These are phyloP conservation scores for Talaromyces sp. DNA, from an alignment of 2,329 filamentous ascomycete genomes.

Conservation along the genomic window DNA sequence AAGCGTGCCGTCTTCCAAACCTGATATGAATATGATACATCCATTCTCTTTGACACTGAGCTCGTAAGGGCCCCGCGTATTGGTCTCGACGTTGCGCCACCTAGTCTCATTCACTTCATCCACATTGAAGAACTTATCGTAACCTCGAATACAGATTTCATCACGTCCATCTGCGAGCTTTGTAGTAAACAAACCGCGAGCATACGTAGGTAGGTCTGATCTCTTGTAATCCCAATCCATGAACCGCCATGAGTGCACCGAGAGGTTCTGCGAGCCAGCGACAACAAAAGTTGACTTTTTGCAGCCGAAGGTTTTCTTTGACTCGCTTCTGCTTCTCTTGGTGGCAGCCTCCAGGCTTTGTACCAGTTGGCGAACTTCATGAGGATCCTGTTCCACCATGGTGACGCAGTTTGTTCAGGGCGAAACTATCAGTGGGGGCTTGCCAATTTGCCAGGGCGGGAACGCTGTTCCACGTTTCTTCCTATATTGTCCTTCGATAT, in stretches of 20 bases:
- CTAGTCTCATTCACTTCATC: conserved; percentile 75
- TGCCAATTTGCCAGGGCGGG: neutral
- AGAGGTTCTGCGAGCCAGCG: conserved; percentile 59
- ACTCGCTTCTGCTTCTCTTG: conserved; percentile 47
- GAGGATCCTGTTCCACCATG: conserved; percentile 66
- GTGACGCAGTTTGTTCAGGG: conserved; percentile 19
- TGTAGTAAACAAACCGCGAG: conserved; percentile 90
- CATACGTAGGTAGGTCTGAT: conserved; percentile 79
- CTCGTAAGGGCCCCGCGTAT: conserved; percentile 86
- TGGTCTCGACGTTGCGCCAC: conserved; percentile 72
- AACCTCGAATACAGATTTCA: conserved; percentile 84
- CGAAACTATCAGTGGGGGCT: neutral
- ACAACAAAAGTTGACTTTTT: conserved; percentile 78
- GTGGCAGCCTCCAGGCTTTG: conserved; percentile 55
- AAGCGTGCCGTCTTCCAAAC: conserved; percentile 80
- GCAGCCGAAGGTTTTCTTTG: conserved; percentile 63
- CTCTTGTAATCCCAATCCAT: conserved; percentile 97
- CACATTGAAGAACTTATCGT: conserved; percentile 99
- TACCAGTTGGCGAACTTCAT: conserved; percentile 64
- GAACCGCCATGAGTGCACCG: conserved; percentile 87
- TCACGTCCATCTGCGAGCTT: conserved; percentile 58
- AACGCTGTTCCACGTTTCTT: neutral
- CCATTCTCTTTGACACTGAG: conserved; percentile 97
- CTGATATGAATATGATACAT: conserved; percentile 98
- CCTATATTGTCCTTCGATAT: neutral